Percentiles rank a stretch among this genome's conserved stretches.
phyloP scores from a whole-genome alignment of 2,329 filamentous ascomycete species.

The Gremmenia infestans region DNA sequence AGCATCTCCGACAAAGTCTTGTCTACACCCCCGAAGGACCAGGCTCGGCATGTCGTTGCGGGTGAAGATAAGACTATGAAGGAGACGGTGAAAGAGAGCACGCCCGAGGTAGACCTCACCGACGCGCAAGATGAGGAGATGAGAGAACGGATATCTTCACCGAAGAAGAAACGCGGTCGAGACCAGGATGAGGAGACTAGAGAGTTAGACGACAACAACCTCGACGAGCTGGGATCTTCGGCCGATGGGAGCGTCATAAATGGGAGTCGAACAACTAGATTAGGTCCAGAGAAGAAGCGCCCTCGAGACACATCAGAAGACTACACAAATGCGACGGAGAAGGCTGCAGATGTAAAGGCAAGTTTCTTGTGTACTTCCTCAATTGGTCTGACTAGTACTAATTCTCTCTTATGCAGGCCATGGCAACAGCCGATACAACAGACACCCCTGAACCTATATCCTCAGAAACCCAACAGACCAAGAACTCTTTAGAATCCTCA shows the following conservation, averaged over 20 bases:
- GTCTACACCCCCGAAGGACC: conserved; percentile 20
- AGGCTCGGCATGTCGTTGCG: conserved; percentile 23
- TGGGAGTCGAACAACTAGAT: conserved; percentile 34
- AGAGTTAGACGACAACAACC: conserved; percentile 31
- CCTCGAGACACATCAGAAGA: conserved; percentile 44
- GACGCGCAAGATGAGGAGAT: conserved; percentile 37
- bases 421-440: conserved; percentile 1
- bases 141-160: conserved; percentile 50
- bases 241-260: conserved; percentile 38
- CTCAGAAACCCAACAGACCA: conserved; percentile 5
- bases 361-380: background rate
- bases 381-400: conserved; percentile 2
- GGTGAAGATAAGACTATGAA: conserved; percentile 29
- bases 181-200: conserved; percentile 41
- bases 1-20: conserved; percentile 50
- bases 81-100: conserved; percentile 20
- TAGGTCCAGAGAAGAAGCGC: conserved; percentile 62
- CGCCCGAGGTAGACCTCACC: conserved; percentile 33
- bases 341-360: conserved; percentile 21
- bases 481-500: conserved; percentile 13
- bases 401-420: conserved; percentile 11
- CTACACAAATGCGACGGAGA: conserved; percentile 23
- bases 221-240: conserved; percentile 34
- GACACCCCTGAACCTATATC: conserved; percentile 4
- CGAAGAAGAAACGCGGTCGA: conserved; percentile 58